Percentiles rank a stretch among this genome's conserved stretches.
phyloP scores from a whole-genome alignment of 208 protist genomes.

The Lotmaria passim region DNA sequence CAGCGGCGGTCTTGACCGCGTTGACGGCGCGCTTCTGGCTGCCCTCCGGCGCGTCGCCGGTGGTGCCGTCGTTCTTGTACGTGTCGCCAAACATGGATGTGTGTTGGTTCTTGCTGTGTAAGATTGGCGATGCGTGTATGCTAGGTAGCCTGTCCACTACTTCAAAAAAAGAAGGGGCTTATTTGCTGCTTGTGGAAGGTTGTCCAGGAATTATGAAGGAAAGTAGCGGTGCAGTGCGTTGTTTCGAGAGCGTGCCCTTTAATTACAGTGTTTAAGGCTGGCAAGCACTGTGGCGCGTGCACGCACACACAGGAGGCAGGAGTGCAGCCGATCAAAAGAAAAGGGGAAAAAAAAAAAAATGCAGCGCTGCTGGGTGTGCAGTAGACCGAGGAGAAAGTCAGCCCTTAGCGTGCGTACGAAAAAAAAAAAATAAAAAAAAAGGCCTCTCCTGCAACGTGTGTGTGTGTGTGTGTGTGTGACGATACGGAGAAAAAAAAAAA shows the following conservation, averaged over 20 bases:
- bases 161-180: neutral
- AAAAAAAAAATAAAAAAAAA: slow-evolving; percentile 12
- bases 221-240: no score
- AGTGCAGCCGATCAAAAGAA: neutral
- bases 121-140: neutral
- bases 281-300: no score
- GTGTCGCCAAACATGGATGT: slow-evolving; percentile 47
- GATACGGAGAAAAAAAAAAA: no score
- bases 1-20: neutral
- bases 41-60: slow-evolving; percentile 1
- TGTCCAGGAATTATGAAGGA: no score
- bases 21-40: neutral
- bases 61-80: slow-evolving; percentile 32
- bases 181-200: neutral
- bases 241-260: neutral
- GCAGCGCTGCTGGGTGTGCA: neutral
- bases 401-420: neutral
- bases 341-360: slow-evolving; percentile 14
- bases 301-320: no score
- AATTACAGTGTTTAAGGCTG: no score
- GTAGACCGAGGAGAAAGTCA: neutral
- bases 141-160: no score
- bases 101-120: neutral
- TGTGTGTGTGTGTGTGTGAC: no score
- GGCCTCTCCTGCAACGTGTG: no score